Evolutionary conservation across 2,329 filamentous ascomycete species (phyloP).

Genomic region (Trichoderma cornu-damae): DNA sequence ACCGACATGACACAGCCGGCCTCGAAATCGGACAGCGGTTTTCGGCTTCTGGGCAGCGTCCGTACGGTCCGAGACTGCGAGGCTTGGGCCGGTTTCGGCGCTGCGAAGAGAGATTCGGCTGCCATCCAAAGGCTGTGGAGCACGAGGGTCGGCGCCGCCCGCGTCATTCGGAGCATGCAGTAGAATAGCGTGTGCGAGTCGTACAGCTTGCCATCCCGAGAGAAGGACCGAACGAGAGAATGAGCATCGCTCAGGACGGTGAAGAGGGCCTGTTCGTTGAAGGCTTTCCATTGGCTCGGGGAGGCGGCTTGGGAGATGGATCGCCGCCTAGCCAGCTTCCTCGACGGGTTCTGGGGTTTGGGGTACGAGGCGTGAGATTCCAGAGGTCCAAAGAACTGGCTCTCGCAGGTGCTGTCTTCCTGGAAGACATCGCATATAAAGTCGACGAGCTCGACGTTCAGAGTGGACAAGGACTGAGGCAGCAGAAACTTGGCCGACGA

Average conservation of each 20-base stretch:
- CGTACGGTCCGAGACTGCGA: constrained; percentile 30
- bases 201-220: constrained; percentile 45
- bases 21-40: constrained; percentile 39
- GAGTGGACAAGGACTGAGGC: constrained; percentile 52
- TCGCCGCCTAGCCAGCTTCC: constrained; percentile 18
- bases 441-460: constrained; percentile 53
- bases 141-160: constrained; percentile 52
- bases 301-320: constrained; percentile 15
- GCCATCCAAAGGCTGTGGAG: constrained; percentile 62
- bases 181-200: constrained; percentile 61
- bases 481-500: constrained; percentile 30
- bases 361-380: constrained; percentile 20
- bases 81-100: constrained; percentile 43
- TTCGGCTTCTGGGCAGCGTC: constrained; percentile 8
- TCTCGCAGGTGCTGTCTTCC: constrained; percentile 50
- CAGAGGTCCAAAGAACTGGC: constrained; percentile 41
- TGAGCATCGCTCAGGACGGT: constrained; percentile 56
- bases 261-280: constrained; percentile 61
- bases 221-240: constrained; percentile 53
- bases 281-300: constrained; percentile 50
- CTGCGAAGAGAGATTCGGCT: constrained; percentile 52
- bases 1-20: constrained; percentile 53
- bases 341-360: constrained; percentile 16
- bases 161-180: constrained; percentile 55
- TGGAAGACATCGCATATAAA: constrained; percentile 58